phyloP scores from a whole-genome alignment of 495 filamentous ascomycete species.

The Penicillium longicatenatum region DNA sequence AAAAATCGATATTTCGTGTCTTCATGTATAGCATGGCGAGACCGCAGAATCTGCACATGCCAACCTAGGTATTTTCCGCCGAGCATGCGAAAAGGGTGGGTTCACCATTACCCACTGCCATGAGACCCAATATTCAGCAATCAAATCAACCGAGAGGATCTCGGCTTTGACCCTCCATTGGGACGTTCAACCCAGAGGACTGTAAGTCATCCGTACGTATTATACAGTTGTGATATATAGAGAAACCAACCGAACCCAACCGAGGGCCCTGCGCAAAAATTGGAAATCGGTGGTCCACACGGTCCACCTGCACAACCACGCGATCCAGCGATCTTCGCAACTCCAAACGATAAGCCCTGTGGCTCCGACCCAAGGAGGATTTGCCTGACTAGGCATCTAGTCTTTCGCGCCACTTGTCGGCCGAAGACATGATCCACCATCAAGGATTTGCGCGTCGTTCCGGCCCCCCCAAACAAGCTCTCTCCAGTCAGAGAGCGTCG shows the following conservation, averaged over 20 bases:
- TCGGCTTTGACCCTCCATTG: conserved; percentile 23
- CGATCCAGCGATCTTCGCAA: conserved; percentile 29
- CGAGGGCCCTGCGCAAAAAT: conserved; percentile 23
- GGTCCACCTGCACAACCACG: conserved; percentile 21
- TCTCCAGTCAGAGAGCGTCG: not conserved
- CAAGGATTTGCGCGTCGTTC: conserved; percentile 19
- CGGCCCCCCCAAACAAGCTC: conserved; percentile 21
- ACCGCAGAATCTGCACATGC: conserved; percentile 23
- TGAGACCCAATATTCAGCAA: conserved; percentile 18
- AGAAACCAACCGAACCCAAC: conserved; percentile 9
- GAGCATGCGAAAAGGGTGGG: conserved; percentile 3
- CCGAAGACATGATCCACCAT: conserved; percentile 23
- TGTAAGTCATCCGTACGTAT: not conserved
- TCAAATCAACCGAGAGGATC: conserved; percentile 8
- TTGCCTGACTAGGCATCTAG: conserved; percentile 31
- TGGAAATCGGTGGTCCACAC: conserved; percentile 18
- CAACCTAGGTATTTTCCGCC: conserved; percentile 16
- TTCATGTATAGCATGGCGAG: conserved; percentile 1
- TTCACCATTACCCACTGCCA: not conserved
- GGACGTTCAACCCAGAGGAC: not conserved
- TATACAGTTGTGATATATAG: not conserved
- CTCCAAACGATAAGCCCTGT: conserved; percentile 33
- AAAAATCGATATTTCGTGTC: not conserved
- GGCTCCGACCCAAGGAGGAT: conserved; percentile 28
- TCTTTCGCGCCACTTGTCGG: conserved; percentile 27